phyloP scores from a whole-genome alignment of 2,329 filamentous ascomycete species.

The Phyllosticta citribraziliensis region DNA sequence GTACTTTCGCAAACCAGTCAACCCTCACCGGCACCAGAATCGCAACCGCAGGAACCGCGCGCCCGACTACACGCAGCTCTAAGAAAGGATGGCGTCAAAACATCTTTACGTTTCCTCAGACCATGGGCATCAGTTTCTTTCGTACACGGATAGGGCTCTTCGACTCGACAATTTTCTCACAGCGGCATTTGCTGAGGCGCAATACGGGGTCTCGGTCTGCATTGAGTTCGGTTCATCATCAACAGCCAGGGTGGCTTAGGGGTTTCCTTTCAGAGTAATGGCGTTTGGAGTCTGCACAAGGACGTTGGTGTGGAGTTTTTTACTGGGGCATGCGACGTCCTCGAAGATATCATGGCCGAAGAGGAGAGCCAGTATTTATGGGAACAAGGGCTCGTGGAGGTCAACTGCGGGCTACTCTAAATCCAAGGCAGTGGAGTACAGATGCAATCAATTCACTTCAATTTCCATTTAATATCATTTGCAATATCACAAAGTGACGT shows the following conservation, averaged over 20 bases:
- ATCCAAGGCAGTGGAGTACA: background rate
- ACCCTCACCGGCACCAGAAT: slow-evolving; percentile 82
- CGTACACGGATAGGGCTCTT: background rate
- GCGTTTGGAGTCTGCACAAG: background rate
- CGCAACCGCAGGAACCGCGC: slow-evolving; percentile 70
- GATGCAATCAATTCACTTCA: background rate
- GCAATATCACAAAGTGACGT: background rate
- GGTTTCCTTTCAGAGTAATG: background rate
- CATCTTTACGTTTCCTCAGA: background rate
- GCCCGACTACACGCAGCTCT: slow-evolving; percentile 84
- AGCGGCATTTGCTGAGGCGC: background rate
- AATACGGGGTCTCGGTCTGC: background rate
- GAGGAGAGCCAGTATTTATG: background rate
- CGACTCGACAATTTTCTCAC: background rate
- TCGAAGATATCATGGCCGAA: background rate
- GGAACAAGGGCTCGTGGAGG: background rate
- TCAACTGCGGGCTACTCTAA: background rate
- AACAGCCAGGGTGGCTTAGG: background rate
- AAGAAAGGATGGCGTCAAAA: slow-evolving; percentile 9
- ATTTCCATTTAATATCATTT: background rate
- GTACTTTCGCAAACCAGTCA: slow-evolving; percentile 93
- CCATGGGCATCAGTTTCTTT: background rate
- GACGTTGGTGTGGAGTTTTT: background rate
- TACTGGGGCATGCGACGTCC: background rate
- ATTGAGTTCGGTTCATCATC: background rate